phyloP scores from a whole-genome alignment of 2,329 filamentous ascomycete species.

The Aspergillus aculeatinus region DNA sequence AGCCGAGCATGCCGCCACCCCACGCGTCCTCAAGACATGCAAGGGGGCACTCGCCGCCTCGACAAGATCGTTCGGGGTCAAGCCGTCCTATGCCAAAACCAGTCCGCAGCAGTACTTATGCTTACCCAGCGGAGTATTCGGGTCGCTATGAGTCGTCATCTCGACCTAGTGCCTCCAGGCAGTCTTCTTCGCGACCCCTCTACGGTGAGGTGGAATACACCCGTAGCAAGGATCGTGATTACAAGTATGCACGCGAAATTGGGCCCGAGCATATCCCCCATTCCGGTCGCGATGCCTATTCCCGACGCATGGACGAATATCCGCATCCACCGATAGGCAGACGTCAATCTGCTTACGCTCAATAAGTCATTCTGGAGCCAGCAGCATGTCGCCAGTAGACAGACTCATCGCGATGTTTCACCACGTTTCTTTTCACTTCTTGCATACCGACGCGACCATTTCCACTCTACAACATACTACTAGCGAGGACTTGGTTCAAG shows the following conservation, averaged over 20 bases:
- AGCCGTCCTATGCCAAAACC: constrained; percentile 24
- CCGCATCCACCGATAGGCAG: constrained; percentile 20
- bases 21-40: constrained; percentile 27
- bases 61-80: constrained; percentile 21
- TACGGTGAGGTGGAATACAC: constrained; percentile 27
- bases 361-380: neutral
- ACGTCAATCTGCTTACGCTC: constrained; percentile 28
- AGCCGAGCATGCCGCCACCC: constrained; percentile 23
- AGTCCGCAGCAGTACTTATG: constrained; percentile 30
- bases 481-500: neutral
- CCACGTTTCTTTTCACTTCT: neutral
- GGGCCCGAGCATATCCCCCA: constrained; percentile 23
- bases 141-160: constrained; percentile 23
- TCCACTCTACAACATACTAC: neutral
- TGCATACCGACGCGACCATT: neutral
- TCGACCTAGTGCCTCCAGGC: constrained; percentile 20
- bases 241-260: constrained; percentile 30
- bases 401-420: too few species aligned
- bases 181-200: constrained; percentile 13
- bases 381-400: too few species aligned
- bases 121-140: constrained; percentile 24
- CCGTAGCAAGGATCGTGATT: constrained; percentile 25
- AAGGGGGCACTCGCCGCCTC: constrained; percentile 30
- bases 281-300: constrained; percentile 19
- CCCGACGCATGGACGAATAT: constrained; percentile 21